Base-by-base conservation (phyloP, 2,329 filamentous ascomycete genomes). In the Davidsoniella australis region DNA sequence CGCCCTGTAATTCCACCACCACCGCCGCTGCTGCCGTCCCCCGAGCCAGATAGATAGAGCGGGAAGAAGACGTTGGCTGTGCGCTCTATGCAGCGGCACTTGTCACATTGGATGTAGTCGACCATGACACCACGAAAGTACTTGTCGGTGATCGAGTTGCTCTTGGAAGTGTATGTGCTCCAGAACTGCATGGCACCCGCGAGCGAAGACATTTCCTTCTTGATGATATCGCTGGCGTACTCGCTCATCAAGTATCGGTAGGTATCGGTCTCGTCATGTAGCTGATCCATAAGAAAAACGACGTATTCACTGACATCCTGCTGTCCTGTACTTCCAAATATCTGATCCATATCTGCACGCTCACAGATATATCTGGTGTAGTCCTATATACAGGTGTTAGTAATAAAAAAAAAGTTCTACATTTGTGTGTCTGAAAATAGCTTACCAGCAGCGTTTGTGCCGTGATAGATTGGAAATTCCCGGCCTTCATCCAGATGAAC, bases 221-320 rank as follows among this genome's bases (percentile, higher is more conserved):
- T 51, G 26, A 57, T 56, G 40, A 41, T 41, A 14, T 41, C 47
- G 33, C 47, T 48, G 9, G 43, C 43, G 20, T 48, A 48, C 4
- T 45, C 41, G 41, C 48, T 52, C 40, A 47, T 62, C 61, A 26
- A 10, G 52, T 79, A 68, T n/a, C 68, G 66, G 12, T 62, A 62
- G 23, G 61, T 61, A 60, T 94, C 93, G 4, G 93, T 79, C 63
- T 98, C 91, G 59, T 91, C 84, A 57, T 89, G 82, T 10, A 96
- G 69, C 55, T 82, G 80, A 48, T 85, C 79, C 37, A 94, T 71
- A 23, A 95, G 63, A 59, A 93, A 94, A 42, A 79, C 78, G 56
- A 89, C 79, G 56, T 94, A 94, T 58, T 96, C 91, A 55, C 88
- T 83, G 1, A 87, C 82, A 59, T 98, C 91, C 64, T 96, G 91